A percentile compares a stretch with the other conserved stretches of the same genome.
Conservation (phyloP, 2,329 filamentous ascomycete species). For the Fusarium hostae region DNA sequence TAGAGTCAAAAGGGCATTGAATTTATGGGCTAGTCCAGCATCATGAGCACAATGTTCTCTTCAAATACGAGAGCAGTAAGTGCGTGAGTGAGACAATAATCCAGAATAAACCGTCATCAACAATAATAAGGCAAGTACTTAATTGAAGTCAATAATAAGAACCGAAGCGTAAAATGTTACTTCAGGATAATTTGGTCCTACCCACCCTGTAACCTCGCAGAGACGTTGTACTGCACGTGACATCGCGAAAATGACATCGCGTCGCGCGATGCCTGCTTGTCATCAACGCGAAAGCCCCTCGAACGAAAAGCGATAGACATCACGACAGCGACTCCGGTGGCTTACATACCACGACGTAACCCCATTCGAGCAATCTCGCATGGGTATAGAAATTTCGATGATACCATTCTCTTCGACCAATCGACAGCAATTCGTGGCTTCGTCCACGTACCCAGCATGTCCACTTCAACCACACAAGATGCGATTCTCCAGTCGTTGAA, state of each 20-base stretch:
- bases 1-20: neutral
- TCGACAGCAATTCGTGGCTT: slow-evolving; percentile 33
- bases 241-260: slow-evolving; percentile 18
- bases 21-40: neutral
- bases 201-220: neutral
- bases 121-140: neutral
- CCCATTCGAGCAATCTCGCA: neutral
- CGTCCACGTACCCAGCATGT: slow-evolving; percentile 44
- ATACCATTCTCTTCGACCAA: slow-evolving; percentile 2
- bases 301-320: neutral
- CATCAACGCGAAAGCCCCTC: slow-evolving; percentile 3
- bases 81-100: no score
- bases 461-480: slow-evolving; percentile 39
- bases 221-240: slow-evolving; percentile 17
- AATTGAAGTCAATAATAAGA: neutral
- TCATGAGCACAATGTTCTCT: neutral
- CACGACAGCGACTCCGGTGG: neutral
- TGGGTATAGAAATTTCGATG: slow-evolving; percentile 22
- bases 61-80: neutral
- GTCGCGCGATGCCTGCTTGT: slow-evolving; percentile 15
- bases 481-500: slow-evolving; percentile 63
- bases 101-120: neutral
- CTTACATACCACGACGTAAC: neutral
- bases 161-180: neutral
- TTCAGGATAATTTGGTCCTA: neutral